Evolutionary conservation across 1,284 basidiomycete species (phyloP), one percentile per base, ranked within the genome.

Genomic region (Papiliotrema nemorosa): DNA sequence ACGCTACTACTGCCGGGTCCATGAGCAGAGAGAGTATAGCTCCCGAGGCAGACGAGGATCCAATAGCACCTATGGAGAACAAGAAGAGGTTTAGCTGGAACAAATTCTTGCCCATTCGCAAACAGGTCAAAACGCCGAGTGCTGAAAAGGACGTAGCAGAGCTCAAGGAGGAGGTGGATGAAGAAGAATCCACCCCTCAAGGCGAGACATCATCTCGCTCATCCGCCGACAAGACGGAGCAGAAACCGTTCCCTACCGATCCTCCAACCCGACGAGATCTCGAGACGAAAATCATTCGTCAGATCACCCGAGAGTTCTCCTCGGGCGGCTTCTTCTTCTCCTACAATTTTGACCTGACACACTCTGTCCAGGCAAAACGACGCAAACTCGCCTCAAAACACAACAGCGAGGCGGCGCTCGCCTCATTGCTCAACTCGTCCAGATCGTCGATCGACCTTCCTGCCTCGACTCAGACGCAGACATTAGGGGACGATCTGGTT

Each of bases 301-400:
- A 74, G 47, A 69, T 75, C 44, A 63, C 66, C 7, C 56, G 69
- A 9, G 72, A 73, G 44, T 69, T 74, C 27, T 56, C 53, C 2
- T 59, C 64, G 2, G 75, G 75, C 27, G 67, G 66, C 34, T 75
- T 76, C 61, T 76, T 73, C 63, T 76, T 77, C 68, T 72, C 71
- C n/a, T 74, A 74, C 64, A 76, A 77, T 35, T 72, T 75, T 45
- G 79, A 81, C 59, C 69, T 79, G 27, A 79, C 79, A 3, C 76
- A 74, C 27, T 71, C 75, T 1, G 57, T 79, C 24, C 78, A 80
- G 54, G 64, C 68, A 50, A 79, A 79, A 60, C 65, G 76, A 7
- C 56, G 65, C 7, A 59, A 63, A 2, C 50, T 77, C 18, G 45
- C 60, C 7, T 52, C 58, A n/a, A 50, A 63, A 1, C 53, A 52